Conservation (phyloP, 2,329 filamentous ascomycete species). For the Cladorrhinum sp. region DNA sequence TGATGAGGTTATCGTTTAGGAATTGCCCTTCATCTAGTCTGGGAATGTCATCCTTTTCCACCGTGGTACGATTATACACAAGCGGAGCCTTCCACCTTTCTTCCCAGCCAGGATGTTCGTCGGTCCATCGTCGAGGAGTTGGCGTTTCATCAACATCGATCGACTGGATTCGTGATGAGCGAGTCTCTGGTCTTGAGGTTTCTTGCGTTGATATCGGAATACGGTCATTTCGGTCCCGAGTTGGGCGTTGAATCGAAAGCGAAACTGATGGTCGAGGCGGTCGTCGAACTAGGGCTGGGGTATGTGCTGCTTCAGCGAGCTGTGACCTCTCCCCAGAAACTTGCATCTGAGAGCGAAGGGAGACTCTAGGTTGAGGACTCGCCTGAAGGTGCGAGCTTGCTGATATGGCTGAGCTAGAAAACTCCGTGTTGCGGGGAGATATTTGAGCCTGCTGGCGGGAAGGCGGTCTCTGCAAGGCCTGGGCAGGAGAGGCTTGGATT, state of each 20-base stretch:
- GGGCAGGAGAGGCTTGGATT: not conserved
- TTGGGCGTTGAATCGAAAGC: not conserved
- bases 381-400: not conserved
- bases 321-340: not conserved
- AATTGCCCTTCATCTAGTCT: constrained; percentile 81
- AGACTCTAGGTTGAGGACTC: not conserved
- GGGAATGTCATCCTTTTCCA: constrained; percentile 69
- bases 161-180: not conserved
- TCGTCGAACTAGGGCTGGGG: not conserved
- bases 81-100: constrained; percentile 56
- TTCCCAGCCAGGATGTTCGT: constrained; percentile 49
- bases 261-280: not conserved
- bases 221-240: not conserved
- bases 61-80: constrained; percentile 62
- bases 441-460: not conserved
- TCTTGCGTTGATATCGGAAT: not conserved
- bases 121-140: constrained; percentile 45
- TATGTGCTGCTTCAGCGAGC: not conserved
- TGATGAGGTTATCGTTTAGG: constrained; percentile 88
- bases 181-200: not conserved
- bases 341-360: constrained; percentile 13
- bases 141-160: not conserved
- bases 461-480: not conserved
- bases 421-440: not conserved
- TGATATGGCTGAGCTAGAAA: not conserved